Conservation (phyloP, 2,329 filamentous ascomycete species). For the Aquanectria penicillioides region DNA sequence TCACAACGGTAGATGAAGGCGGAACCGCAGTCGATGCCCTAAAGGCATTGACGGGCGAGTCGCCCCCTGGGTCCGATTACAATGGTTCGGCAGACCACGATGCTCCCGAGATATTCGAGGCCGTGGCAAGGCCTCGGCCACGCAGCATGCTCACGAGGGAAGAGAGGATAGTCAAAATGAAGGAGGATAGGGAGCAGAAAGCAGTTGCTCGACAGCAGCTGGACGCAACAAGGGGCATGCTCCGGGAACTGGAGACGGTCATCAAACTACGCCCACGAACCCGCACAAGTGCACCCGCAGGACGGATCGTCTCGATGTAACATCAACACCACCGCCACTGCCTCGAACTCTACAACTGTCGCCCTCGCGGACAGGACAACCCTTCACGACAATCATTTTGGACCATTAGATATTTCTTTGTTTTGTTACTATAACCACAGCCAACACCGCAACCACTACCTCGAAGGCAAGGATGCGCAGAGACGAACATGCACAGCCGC, state of each 20-base stretch:
- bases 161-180: conserved; percentile 87
- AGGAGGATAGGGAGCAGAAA: conserved; percentile 83
- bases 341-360: neutral
- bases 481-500: conserved; percentile 13
- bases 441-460: neutral
- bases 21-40: conserved; percentile 69
- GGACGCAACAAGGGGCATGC: conserved; percentile 88
- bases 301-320: conserved; percentile 57
- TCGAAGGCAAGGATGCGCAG: conserved; percentile 11
- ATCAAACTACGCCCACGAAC: conserved; percentile 67
- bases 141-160: conserved; percentile 81
- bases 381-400: too few relatives aligned
- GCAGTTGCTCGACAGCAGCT: conserved; percentile 76
- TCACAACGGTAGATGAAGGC: conserved; percentile 69
- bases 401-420: neutral
- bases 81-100: conserved; percentile 69
- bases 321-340: conserved; percentile 17
- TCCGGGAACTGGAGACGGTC: conserved; percentile 91
- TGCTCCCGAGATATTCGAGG: conserved; percentile 88
- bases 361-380: too few relatives aligned
- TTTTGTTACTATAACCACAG: conserved; percentile 2
- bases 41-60: conserved; percentile 80
- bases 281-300: conserved; percentile 49
- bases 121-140: conserved; percentile 78
- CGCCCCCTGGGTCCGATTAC: conserved; percentile 61